Evolutionary conservation across 73 alveolate genomes (phyloP), one percentile per base, ranked within the genome.

Genomic region (Paramecium biaurelia): DNA sequence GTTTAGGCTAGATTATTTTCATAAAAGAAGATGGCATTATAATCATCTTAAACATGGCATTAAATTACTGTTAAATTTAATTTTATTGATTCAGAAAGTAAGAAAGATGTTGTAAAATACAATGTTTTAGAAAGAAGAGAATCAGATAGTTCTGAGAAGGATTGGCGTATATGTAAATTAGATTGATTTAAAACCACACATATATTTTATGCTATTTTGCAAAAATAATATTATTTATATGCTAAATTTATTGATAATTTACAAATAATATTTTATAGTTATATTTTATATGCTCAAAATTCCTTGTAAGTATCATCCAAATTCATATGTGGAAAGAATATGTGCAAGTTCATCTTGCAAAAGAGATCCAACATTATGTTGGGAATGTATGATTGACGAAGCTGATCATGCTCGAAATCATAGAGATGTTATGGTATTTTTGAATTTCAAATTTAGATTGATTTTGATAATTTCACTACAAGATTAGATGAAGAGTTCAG

Each of bases 91-190:
- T 42, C 63, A 76, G 88, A 63, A 42, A 41, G 24, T 26, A 82
- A 53, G 70, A 89, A 89, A 49, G 94, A 89, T 70, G 90, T 89
- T 8, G 47, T 59, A 57, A 89, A 89, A 89, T 89, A 45, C 63
- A 89, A 89, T 89, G 94, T 89, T 24, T 72, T 89, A 30, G 94
- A 89, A 70, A 67, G 94, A 53, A 89, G 94, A 89, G 89, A 70
- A 72, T 42, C 94, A 14, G 94, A 89, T 89, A 89, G 79, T 15
- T 58, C 85, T 26, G 63, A 63, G 20, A 89, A 70, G 32, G 94
- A 89, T 72, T 89, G 94, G 94, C 76, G 94, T 70, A 89, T 89
- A 26, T 89, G 94, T 28, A 76, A 70, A 57, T 89, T 89, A 32
- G 94, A 89, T 21, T 89, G 94, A 89, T 3, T 42, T 63, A n/a